Evolutionary conservation across 2,329 filamentous ascomycete species (phyloP).

Genomic region (Monilinia fructigena): DNA sequence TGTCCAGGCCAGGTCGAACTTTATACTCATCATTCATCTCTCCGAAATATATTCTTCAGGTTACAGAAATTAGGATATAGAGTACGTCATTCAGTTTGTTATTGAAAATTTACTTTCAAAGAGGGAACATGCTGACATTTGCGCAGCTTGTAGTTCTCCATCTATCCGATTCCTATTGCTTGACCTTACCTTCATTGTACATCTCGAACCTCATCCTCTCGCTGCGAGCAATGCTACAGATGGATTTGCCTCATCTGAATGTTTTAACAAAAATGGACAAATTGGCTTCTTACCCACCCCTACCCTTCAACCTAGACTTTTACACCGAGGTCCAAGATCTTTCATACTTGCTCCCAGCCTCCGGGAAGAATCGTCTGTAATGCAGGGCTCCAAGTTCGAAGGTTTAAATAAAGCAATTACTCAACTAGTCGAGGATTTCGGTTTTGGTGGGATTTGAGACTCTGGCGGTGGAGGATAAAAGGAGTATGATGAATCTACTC

Average conservation of each 20-base stretch:
- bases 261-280: slow-evolving; percentile 98
- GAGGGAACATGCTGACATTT: slow-evolving; percentile 32
- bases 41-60: slow-evolving; percentile 87
- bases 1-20: slow-evolving; percentile 96
- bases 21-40: slow-evolving; percentile 89
- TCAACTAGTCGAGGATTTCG: slow-evolving; percentile 83
- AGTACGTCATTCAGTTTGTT: slow-evolving; percentile 53
- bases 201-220: slow-evolving; percentile 91
- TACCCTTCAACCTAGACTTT: slow-evolving; percentile 94
- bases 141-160: slow-evolving; percentile 85
- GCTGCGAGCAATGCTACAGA: slow-evolving; percentile 94
- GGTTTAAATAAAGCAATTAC: slow-evolving; percentile 84
- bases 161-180: slow-evolving; percentile 88
- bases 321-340: slow-evolving; percentile 98
- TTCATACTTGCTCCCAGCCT: slow-evolving; percentile 75
- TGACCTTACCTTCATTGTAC: slow-evolving; percentile 91
- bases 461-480: slow-evolving; percentile 92
- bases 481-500: slow-evolving; percentile 90
- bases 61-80: slow-evolving; percentile 90
- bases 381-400: slow-evolving; percentile 73
- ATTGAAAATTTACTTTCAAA: neutral
- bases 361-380: slow-evolving; percentile 70
- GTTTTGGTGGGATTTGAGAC: slow-evolving; percentile 89
- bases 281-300: slow-evolving; percentile 74
- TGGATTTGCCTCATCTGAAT: slow-evolving; percentile 94